These are phyloP conservation scores for Aureobasidium sp. DNA, from an alignment of 2,329 filamentous ascomycete species.

Conservation along the genomic window DNA sequence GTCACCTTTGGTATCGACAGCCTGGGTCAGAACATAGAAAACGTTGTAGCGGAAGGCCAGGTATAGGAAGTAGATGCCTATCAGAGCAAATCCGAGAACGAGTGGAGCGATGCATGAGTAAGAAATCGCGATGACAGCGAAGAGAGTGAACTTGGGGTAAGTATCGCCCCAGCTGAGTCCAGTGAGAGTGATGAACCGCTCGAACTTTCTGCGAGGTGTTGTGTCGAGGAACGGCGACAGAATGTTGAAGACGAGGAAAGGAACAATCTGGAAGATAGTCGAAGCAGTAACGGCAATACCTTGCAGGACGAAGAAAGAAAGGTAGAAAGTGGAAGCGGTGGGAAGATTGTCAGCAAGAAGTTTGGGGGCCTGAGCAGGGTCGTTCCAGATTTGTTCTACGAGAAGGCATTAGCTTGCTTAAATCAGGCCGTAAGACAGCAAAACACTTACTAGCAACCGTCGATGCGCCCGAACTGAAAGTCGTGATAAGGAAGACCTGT, in stretches of 20 bases:
- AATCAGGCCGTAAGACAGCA: not conserved
- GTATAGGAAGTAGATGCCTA: constrained; percentile 37
- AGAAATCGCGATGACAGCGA: constrained; percentile 30
- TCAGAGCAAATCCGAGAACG: constrained; percentile 34
- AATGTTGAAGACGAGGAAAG: constrained; percentile 21
- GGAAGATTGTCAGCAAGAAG: constrained; percentile 27
- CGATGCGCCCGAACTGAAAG: constrained; percentile 25
- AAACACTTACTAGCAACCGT: constrained; percentile 15
- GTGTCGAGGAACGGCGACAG: constrained; percentile 26
- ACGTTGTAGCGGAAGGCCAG: constrained; percentile 40
- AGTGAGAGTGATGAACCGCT: constrained; percentile 32
- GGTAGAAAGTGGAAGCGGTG: constrained; percentile 29
- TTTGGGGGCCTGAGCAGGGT: constrained; percentile 20
- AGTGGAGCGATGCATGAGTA: constrained; percentile 40
- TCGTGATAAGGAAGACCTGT: constrained; percentile 31
- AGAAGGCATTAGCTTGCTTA: not conserved
- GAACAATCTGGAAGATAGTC: constrained; percentile 21
- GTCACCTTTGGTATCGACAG: constrained; percentile 35
- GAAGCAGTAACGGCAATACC: constrained; percentile 22
- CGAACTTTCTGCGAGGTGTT: constrained; percentile 36
- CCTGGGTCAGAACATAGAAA: constrained; percentile 36
- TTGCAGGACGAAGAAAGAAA: constrained; percentile 28
- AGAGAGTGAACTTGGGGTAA: constrained; percentile 30
- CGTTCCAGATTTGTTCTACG: constrained; percentile 20
- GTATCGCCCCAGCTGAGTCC: constrained; percentile 35